Evolutionary conservation across 495 filamentous ascomycete genomes (phyloP), one percentile per base, ranked within the genome.

Genomic region (Neurospora sublineolata): DNA sequence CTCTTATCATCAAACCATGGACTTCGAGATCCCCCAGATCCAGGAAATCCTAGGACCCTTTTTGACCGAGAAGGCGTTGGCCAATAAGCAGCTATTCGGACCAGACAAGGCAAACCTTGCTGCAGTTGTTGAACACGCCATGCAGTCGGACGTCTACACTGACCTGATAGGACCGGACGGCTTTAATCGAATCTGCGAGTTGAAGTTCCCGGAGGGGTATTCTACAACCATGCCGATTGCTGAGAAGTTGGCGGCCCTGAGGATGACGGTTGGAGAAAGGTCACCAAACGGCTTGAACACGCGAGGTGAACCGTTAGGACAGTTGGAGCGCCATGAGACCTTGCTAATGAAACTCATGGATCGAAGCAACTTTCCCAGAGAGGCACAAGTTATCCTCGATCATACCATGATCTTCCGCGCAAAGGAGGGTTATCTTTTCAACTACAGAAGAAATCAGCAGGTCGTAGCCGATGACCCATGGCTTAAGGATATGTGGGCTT

Each of bases 401-500:
- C 83, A 86, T 69, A 72, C 73, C 8, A 85, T 83, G 80, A 78
- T 85, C 7, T 74, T 84, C 72, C 84, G 86, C 27, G 81, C 91
- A 70, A 85, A 85, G 71, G 89, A 91, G 77, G 91, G 92, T 1
- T 97, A 97, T 77, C 82, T 92, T 1, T 93, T 97, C 75, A 86
- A 97, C 77, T 91, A 86, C 72, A 75, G 79, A 12, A 86, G 82
- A 37, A 97, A 97, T 75, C 86, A 85, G 72, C 76, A 85, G 9
- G 87, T 97, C 33, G 80, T 91, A 2, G 79, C 83, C 1, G 90
- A 94, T 74, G 90, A 97, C 79, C 84, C 85, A n/a, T 90, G 88
- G 84, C 83, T 97, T 10, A 87, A 88, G 73, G 89, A 90, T 44
- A 80, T 93, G 60, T 97, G 94, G 94, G 84, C 82, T 46, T 94